Evolutionary conservation across 495 filamentous ascomycete species (phyloP).

Genomic region (Aspergillus asperescens): DNA sequence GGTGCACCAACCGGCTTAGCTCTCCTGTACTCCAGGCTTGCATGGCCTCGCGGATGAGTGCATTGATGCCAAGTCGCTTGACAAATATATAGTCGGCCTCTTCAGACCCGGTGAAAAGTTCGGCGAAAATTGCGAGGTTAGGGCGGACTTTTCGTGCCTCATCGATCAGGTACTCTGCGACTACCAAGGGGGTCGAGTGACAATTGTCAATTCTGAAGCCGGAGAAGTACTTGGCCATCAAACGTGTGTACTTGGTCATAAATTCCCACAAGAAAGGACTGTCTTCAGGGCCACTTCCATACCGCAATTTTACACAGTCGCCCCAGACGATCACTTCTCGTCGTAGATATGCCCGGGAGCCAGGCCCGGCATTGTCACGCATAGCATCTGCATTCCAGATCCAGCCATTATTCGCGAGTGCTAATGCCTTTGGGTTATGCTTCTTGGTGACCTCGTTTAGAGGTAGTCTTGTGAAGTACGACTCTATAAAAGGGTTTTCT

Average conservation of each 20-base stretch:
- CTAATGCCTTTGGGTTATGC: slow-evolving; percentile 69
- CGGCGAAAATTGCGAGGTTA: slow-evolving; percentile 86
- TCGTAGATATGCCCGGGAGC: slow-evolving; percentile 83
- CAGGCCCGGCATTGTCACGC: slow-evolving; percentile 84
- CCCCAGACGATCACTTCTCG: slow-evolving; percentile 97
- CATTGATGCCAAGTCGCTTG: slow-evolving; percentile 81
- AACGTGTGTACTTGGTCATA: slow-evolving; percentile 85
- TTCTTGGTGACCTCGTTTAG: slow-evolving; percentile 70
- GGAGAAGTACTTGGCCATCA: slow-evolving; percentile 93
- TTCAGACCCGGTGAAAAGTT: slow-evolving; percentile 95
- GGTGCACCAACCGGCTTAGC: slow-evolving; percentile 85
- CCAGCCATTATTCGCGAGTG: slow-evolving; percentile 96
- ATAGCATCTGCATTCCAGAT: slow-evolving; percentile 95
- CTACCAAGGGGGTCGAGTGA: slow-evolving; percentile 90
- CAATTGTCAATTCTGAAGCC: slow-evolving; percentile 98
- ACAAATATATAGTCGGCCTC: slow-evolving; percentile 95
- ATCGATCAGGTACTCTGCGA: slow-evolving; percentile 91
- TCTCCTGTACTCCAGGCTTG: slow-evolving; percentile 95
- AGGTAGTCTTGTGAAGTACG: slow-evolving; percentile 92
- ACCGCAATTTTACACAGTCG: slow-evolving; percentile 96
- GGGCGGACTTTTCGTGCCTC: slow-evolving; percentile 83
- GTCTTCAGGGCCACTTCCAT: slow-evolving; percentile 73
- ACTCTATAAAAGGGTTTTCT: slow-evolving; percentile 79
- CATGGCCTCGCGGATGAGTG: slow-evolving; percentile 94
- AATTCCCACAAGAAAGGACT: slow-evolving; percentile 93